phyloP scores from a whole-genome alignment of 2,329 filamentous ascomycete genomes.

The Neospermospora avenae region DNA sequence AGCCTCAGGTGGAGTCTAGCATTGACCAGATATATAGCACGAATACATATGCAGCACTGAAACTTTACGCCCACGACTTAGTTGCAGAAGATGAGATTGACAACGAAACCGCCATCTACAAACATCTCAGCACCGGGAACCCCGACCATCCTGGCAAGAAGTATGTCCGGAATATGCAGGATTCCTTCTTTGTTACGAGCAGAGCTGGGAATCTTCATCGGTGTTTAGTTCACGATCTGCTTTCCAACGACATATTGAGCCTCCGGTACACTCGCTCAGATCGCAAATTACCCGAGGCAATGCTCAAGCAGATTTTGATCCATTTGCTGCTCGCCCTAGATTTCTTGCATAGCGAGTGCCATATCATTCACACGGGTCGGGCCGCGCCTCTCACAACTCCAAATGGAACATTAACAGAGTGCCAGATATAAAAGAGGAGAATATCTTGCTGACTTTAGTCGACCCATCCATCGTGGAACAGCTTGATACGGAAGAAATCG shows the following conservation, averaged over 20 bases:
- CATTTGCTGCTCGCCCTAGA: constrained; percentile 91
- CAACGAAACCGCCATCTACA: constrained; percentile 26
- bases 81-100: constrained; percentile 28
- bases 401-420: constrained; percentile 20
- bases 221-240: constrained; percentile 27
- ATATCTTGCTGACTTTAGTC: constrained; percentile 24
- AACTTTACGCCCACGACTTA: constrained; percentile 25
- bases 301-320: constrained; percentile 97
- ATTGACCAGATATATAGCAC: constrained; percentile 27
- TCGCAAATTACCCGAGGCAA: constrained; percentile 16
- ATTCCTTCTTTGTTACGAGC: constrained; percentile 25
- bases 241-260: constrained; percentile 24
- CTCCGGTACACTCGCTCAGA: constrained; percentile 18
- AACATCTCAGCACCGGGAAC: constrained; percentile 25
- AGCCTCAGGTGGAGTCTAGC: constrained; percentile 14
- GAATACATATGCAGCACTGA: constrained; percentile 27
- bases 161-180: constrained; percentile 23
- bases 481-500: constrained; percentile 25
- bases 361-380: constrained; percentile 89
- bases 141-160: constrained; percentile 23
- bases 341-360: constrained; percentile 93
- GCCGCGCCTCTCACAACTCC: constrained; percentile 15
- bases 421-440: constrained; percentile 27
- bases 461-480: constrained; percentile 26
- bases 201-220: constrained; percentile 23